Evolutionary conservation across 352 stramenopile species (phyloP), one percentile per base, ranked within the genome.

Genomic region (Ophiocytium majus): DNA sequence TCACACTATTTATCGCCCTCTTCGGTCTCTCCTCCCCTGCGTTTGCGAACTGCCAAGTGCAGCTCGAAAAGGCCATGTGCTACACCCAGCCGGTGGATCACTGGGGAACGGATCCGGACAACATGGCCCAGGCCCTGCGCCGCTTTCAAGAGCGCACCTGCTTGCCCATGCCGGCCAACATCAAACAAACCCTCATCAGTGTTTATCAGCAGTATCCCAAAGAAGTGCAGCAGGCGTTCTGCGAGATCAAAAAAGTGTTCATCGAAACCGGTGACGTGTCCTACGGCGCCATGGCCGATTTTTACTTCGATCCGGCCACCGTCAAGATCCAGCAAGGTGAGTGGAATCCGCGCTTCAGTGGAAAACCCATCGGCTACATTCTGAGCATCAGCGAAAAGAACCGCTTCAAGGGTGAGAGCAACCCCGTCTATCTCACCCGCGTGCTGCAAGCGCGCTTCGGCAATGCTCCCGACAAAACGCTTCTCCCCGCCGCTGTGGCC

Each of bases 201-300:
- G 57, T 71, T 71, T 71, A 71, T 71, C 57, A 71, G 57, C 57
- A 71, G 28, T 71, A 71, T 28, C 57, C 57, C 19, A 23, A 28
- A 28, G 57, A 71, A 23, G 28, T 71, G 23, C 57, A 71, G 28
- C 23, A 71, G 57, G 57, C 57, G 19, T 71, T 71, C 57, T 71
- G 57, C 57, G 57, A 71, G 57, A 71, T 71, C 23, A 71, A 71
- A 28, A 71, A 71, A 71, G 57, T 71, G 28, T 71, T 71, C 57
- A 71, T 71, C 28, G 57, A 23, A 23, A 23, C 57, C 57, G 57
- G 57, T 28, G 57, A 71, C 28, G 57, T 71, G 23, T 71, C 57
- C 57, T 71, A 71, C 28, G 57, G 57, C 57, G 57, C 57, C 57
- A 23, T 71, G 28, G 57, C 57, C 19, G 57, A 71, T 71, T 71